Evolutionary conservation across 305 asterid species (phyloP), one percentile per base, ranked within the genome.

Genomic region (Solanum hybrid): DNA sequence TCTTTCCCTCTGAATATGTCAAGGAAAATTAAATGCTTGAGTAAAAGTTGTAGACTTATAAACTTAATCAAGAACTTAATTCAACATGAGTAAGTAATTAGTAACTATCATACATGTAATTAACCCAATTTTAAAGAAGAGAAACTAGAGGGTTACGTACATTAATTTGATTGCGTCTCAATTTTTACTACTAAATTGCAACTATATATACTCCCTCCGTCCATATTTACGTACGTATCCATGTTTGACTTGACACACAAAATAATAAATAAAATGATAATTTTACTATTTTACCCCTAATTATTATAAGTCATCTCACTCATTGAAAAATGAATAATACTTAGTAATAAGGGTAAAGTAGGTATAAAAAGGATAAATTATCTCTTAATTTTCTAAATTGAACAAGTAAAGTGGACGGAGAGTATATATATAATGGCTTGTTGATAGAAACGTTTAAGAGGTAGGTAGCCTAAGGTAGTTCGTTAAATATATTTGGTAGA

Each of bases 401-500:
- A 73, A 73, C 36, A 3, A 6, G 78, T 27, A 72, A 72, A 72
- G 6, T 73, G 36, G 14, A 4, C 17, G 1, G 17, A 69, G 76
- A 66, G 3, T 66, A n/a, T 11, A 26, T 69, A 69, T 64, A 64
- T 2, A 77, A 77, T 80, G 31, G 15, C 15, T 51, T 84, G 40
- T 84, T 5, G 75, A 51, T 31, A 10, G 31, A 51, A 82, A 85
- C 31, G 5, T 56, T 56, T 19, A 19, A 32, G 22, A 51, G 45
- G 87, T 82, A 84, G 42, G 10, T 10, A 84, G 75, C 87, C 73
- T 78, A 78, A 24, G 42, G 15, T 82, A 51, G 76, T 85, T 85
- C 88, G 88, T 85, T 85, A 56, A 56, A 36, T 64, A 64, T 85
- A 26, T 85, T 85, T 85, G 88, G 88, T 85, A 56, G 88, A 85